phyloP scores from a whole-genome alignment of 2,329 filamentous ascomycete genomes.

The Aureobasidium sp. region DNA sequence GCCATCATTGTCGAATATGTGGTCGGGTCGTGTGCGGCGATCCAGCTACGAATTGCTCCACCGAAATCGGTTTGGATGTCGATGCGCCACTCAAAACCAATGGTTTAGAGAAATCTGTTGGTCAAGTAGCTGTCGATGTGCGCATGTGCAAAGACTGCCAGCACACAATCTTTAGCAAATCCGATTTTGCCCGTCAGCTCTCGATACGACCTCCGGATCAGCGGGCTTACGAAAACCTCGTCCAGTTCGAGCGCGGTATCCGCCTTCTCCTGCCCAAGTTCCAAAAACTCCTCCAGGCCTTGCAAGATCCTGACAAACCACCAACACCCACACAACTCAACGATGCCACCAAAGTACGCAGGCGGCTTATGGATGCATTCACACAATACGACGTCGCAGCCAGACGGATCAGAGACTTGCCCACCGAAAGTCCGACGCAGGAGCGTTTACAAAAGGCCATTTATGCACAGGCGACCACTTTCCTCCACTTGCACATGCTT shows the following conservation, averaged over 20 bases:
- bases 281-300: conserved; percentile 61
- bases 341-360: conserved; percentile 83
- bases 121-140: conserved; percentile 63
- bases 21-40: conserved; percentile 91
- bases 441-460: conserved; percentile 69
- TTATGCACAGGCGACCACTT: conserved; percentile 71
- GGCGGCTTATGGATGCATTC: conserved; percentile 79
- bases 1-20: conserved; percentile 92
- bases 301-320: conserved; percentile 64
- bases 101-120: conserved; percentile 34
- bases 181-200: conserved; percentile 67
- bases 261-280: conserved; percentile 73
- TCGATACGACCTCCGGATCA: conserved; percentile 62
- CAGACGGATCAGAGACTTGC: conserved; percentile 69
- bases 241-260: conserved; percentile 83
- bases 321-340: conserved; percentile 62
- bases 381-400: conserved; percentile 78
- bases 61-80: conserved; percentile 72
- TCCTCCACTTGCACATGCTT: conserved; percentile 84
- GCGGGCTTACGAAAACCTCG: conserved; percentile 71
- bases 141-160: conserved; percentile 90
- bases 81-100: conserved; percentile 37
- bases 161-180: conserved; percentile 58
- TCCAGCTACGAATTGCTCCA: conserved; percentile 72
- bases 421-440: conserved; percentile 63